Percentiles rank a stretch among this genome's conserved stretches.
These are phyloP conservation scores for Carallia pectinifolia DNA, from an alignment of 345 rosid species.

Conservation along the genomic window DNA sequence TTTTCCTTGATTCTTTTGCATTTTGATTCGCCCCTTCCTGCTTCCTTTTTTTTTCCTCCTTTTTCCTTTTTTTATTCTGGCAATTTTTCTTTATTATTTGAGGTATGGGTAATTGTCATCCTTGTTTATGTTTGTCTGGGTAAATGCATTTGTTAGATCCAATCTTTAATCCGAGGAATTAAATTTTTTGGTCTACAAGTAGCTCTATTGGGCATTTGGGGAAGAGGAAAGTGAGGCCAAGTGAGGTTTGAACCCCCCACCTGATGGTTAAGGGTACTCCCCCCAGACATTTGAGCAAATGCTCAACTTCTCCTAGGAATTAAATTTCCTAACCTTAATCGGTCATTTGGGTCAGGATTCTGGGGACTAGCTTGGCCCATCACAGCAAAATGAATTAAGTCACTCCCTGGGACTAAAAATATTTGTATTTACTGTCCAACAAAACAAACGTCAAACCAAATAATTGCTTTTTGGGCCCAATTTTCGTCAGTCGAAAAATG, in stretches of 20 bases:
- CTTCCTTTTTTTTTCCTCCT: neutral
- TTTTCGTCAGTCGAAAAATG: too few species aligned
- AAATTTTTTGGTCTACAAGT: too few species aligned
- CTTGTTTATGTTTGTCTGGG: neutral
- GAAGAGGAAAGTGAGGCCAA: too few species aligned
- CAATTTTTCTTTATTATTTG: constrained; percentile 5
- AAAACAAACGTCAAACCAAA: too few species aligned
- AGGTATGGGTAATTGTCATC: neutral
- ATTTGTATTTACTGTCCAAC: neutral
- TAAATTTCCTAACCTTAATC: too few species aligned
- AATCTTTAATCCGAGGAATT: neutral
- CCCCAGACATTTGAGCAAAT: too few species aligned
- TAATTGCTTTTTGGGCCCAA: too few species aligned
- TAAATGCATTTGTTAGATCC: neutral
- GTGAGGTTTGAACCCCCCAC: too few species aligned
- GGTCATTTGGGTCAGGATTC: neutral
- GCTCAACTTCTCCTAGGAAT: too few species aligned
- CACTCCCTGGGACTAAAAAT: neutral
- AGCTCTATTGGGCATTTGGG: too few species aligned
- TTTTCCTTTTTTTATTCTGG: neutral
- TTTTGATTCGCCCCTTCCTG: neutral
- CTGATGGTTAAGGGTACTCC: too few species aligned
- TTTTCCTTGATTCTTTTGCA: constrained; percentile 10
- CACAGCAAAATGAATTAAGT: neutral
- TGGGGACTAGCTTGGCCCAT: neutral